These are phyloP conservation scores for Hericium alpestre DNA, from an alignment of 768 basidiomycete genomes.

Conservation along the genomic window DNA sequence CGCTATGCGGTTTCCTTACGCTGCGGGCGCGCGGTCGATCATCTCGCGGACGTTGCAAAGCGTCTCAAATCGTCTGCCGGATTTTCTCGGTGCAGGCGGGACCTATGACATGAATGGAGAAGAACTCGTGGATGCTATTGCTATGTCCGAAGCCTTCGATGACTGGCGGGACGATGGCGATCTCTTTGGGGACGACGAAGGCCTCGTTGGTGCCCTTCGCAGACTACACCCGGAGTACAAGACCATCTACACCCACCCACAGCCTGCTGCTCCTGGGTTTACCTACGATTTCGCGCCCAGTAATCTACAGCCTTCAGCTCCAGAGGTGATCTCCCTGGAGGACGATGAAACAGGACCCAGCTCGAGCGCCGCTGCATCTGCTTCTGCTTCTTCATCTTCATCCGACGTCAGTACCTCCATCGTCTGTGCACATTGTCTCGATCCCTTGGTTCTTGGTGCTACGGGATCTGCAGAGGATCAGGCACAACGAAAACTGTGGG, in stretches of 20 bases:
- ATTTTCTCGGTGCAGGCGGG: slow-evolving; percentile 8
- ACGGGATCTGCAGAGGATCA: slow-evolving; percentile 31
- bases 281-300: slow-evolving; percentile 51
- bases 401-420: slow-evolving; percentile 35
- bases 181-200: background rate
- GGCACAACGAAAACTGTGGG: slow-evolving; percentile 49
- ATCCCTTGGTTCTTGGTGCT: slow-evolving; percentile 45
- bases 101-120: slow-evolving; percentile 6
- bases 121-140: slow-evolving; percentile 11
- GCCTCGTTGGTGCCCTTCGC: background rate
- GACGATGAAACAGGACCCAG: slow-evolving; percentile 22
- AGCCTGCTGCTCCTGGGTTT: slow-evolving; percentile 47
- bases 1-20: slow-evolving; percentile 2
- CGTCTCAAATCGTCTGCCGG: slow-evolving; percentile 7
- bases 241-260: slow-evolving; percentile 55
- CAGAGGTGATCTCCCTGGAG: slow-evolving; percentile 37
- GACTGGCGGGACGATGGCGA: background rate
- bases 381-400: slow-evolving; percentile 16
- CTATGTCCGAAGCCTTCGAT: slow-evolving; percentile 8
- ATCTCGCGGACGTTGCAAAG: slow-evolving; percentile 4
- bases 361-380: slow-evolving; percentile 6
- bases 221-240: slow-evolving; percentile 35
- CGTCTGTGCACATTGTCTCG: slow-evolving; percentile 58
- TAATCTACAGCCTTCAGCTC: slow-evolving; percentile 19
- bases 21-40: slow-evolving; percentile 9